Percentiles rank a stretch among this genome's conserved stretches.
Evolutionary conservation across 495 filamentous ascomycete genomes (phyloP).

Genomic region (Jackrogersella minutella): DNA sequence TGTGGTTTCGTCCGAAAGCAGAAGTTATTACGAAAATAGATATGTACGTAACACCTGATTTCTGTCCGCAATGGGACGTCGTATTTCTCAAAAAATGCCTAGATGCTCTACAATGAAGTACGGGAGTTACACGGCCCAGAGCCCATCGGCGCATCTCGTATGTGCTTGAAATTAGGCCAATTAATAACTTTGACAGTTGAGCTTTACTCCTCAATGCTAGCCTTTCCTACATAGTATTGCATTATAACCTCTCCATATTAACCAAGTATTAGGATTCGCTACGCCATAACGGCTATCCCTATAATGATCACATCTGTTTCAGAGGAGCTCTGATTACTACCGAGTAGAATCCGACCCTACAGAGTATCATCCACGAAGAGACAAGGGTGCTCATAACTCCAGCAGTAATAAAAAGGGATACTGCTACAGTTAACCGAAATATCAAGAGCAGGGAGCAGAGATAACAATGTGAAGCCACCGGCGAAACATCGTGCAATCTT

Average conservation of each 20-base stretch:
- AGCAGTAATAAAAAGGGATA: conserved; percentile 3
- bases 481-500: background rate
- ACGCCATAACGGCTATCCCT: background rate
- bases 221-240: no score
- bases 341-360: background rate
- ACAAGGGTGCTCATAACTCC: background rate
- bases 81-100: background rate
- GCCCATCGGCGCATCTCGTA: no score
- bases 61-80: background rate
- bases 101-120: background rate
- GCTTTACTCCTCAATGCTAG: no score
- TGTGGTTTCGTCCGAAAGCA: background rate
- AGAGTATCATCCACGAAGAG: background rate
- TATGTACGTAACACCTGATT: background rate
- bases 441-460: background rate
- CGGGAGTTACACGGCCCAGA: no score
- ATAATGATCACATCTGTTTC: background rate
- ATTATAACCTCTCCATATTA: background rate
- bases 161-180: no score
- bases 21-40: background rate
- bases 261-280: background rate
- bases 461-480: background rate
- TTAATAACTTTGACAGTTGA: no score
- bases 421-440: background rate
- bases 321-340: background rate